phyloP scores from a whole-genome alignment of 441 rosid species.

The Corymbia calophylla region DNA sequence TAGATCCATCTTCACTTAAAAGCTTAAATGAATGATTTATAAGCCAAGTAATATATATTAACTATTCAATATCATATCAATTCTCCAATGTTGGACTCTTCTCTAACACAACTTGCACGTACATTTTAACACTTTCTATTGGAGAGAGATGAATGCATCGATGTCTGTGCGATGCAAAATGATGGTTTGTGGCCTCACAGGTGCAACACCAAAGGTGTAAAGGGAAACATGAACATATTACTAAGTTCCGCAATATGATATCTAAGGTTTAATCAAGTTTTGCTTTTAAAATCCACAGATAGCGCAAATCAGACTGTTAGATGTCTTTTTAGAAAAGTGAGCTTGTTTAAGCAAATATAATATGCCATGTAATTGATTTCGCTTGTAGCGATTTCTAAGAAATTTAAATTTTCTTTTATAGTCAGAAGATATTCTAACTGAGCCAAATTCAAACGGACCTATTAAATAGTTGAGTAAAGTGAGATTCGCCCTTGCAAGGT shows the following conservation, averaged over 20 bases:
- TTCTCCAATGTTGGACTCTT: neutral
- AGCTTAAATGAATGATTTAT: too few species aligned
- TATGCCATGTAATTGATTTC: neutral
- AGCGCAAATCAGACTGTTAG: neutral
- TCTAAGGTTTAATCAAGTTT: neutral
- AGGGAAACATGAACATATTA: neutral
- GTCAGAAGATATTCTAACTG: neutral
- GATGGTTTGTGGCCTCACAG: neutral
- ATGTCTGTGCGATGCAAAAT: neutral
- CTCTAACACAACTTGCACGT: neutral
- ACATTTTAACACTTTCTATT: neutral
- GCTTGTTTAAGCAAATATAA: neutral
- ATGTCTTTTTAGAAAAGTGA: neutral
- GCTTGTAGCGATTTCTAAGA: neutral
- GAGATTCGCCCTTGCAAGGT: neutral
- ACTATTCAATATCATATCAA: too few species aligned
- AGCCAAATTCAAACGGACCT: neutral
- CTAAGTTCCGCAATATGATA: neutral
- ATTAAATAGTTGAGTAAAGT: neutral
- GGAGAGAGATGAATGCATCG: neutral
- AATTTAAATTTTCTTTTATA: neutral
- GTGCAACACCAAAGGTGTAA: neutral
- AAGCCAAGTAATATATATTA: too few species aligned
- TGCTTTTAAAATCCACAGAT: neutral
- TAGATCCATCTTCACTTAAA: rapidly evolving